phyloP scores from a whole-genome alignment of 2,329 filamentous ascomycete species.

The Mycosphaerella arachidis region DNA sequence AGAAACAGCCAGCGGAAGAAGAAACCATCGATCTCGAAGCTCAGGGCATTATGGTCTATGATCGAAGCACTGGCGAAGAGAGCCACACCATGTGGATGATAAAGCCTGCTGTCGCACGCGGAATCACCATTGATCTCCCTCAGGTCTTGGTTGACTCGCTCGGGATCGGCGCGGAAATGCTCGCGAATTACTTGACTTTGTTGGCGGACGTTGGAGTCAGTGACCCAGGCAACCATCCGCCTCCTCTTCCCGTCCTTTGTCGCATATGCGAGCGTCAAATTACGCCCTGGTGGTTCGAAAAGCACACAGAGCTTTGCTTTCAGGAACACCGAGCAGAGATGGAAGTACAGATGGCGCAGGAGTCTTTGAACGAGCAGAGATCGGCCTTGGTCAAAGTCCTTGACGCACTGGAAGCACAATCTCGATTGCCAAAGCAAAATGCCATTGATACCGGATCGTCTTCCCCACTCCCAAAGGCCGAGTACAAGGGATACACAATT shows the following conservation, averaged over 20 bases:
- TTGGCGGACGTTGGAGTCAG: constrained; percentile 78
- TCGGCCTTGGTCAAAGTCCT: constrained; percentile 93
- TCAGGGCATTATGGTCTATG: constrained; percentile 97
- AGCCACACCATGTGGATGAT: constrained; percentile 99
- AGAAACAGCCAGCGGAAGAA: constrained; percentile 20
- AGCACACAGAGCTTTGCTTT: constrained; percentile 91
- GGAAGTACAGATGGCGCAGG: constrained; percentile 95
- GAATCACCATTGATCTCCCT: constrained; percentile 94
- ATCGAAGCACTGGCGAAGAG: constrained; percentile 76
- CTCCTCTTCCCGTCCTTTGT: constrained; percentile 80
- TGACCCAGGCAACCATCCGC: constrained; percentile 69
- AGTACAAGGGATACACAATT: constrained; percentile 85
- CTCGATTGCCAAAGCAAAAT: constrained; percentile 54
- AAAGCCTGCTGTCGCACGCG: constrained; percentile 80
- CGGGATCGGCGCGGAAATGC: constrained; percentile 87
- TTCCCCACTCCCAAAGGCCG: constrained; percentile 45
- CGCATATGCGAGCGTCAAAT: constrained; percentile 97
- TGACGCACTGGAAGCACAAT: constrained; percentile 79
- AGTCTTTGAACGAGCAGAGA: constrained; percentile 84
- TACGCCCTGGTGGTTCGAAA: constrained; percentile 99
- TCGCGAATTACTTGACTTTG: constrained; percentile 87
- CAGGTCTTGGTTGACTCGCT: constrained; percentile 84
- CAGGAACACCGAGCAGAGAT: constrained; percentile 96
- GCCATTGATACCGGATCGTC: constrained; percentile 49
- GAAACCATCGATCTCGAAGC: constrained; percentile 78